phyloP scores from a whole-genome alignment of 2,329 filamentous ascomycete species.

The Pleurostoma richardsiae region DNA sequence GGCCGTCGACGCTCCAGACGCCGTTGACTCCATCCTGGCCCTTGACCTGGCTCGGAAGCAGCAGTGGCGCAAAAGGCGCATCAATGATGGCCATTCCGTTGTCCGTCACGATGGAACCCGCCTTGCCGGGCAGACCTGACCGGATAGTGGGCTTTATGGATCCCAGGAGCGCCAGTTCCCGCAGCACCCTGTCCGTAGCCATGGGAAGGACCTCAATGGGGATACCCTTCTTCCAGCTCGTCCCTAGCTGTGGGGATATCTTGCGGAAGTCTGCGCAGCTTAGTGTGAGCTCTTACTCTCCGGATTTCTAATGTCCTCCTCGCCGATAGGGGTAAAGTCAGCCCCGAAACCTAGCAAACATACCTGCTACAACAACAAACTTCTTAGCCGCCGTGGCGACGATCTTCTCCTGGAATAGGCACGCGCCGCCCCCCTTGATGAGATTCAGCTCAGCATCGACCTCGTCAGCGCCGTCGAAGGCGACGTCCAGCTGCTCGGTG shows the following conservation, averaged over 20 bases:
- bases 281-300: neutral
- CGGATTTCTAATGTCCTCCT: neutral
- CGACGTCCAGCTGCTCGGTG: conserved; percentile 69
- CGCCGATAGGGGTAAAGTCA: too few relatives aligned
- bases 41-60: conserved; percentile 52
- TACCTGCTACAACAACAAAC: conserved; percentile 83
- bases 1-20: conserved; percentile 71
- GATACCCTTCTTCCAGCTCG: conserved; percentile 73
- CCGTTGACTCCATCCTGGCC: conserved; percentile 54
- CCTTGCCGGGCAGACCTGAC: conserved; percentile 68
- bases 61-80: conserved; percentile 74
- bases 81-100: conserved; percentile 89
- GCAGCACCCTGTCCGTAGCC: conserved; percentile 71
- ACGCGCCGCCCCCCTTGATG: conserved; percentile 97
- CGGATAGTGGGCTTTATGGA: conserved; percentile 67
- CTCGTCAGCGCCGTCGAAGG: conserved; percentile 96
- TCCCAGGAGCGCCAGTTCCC: conserved; percentile 67
- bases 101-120: conserved; percentile 74
- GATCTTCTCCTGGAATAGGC: conserved; percentile 95
- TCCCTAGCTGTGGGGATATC: conserved; percentile 68
- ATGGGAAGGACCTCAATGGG: conserved; percentile 92
- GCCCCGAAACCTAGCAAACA: conserved; percentile 16
- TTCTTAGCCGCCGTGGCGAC: conserved; percentile 79
- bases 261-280: conserved; percentile 74
- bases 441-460: conserved; percentile 92